Percentiles rank a stretch among this genome's conserved stretches.
Conservation (phyloP, 257 asterid species). For the Lycium barbarum region DNA sequence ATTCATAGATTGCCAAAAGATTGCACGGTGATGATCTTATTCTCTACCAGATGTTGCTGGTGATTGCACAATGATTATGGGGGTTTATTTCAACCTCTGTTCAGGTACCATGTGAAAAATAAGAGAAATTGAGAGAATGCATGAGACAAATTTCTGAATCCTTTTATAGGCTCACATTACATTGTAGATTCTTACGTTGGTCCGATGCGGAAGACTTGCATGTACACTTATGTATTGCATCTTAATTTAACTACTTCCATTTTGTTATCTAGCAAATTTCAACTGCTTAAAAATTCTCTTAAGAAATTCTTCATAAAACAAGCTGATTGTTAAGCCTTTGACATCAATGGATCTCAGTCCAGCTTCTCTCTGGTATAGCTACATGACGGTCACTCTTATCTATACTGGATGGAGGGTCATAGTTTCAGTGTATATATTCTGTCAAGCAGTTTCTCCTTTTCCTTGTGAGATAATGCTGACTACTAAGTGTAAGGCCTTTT, state of each 20-base stretch:
- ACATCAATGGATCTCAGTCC: background rate
- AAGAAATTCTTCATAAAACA: background rate
- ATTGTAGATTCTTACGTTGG: background rate
- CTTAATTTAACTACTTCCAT: background rate
- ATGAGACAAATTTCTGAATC: background rate
- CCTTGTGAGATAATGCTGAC: slow-evolving; percentile 14
- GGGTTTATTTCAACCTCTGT: background rate
- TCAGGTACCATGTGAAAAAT: background rate
- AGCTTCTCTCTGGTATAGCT: background rate
- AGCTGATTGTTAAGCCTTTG: background rate
- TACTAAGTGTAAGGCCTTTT: background rate
- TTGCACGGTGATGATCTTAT: background rate
- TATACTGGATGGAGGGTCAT: slow-evolving; percentile 25
- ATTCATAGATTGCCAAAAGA: background rate
- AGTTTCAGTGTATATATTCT: background rate
- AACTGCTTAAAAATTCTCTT: background rate
- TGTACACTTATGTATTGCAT: background rate
- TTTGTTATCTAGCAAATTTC: background rate
- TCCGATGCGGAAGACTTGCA: background rate
- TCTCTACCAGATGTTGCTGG: background rate
- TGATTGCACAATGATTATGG: background rate
- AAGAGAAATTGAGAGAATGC: background rate
- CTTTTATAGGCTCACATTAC: background rate
- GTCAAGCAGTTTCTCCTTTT: slow-evolving; percentile 4
- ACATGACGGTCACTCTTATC: slow-evolving; percentile 6